Evolutionary conservation across 257 asterid genomes (phyloP).

Genomic region (Forsythia viridissima): DNA sequence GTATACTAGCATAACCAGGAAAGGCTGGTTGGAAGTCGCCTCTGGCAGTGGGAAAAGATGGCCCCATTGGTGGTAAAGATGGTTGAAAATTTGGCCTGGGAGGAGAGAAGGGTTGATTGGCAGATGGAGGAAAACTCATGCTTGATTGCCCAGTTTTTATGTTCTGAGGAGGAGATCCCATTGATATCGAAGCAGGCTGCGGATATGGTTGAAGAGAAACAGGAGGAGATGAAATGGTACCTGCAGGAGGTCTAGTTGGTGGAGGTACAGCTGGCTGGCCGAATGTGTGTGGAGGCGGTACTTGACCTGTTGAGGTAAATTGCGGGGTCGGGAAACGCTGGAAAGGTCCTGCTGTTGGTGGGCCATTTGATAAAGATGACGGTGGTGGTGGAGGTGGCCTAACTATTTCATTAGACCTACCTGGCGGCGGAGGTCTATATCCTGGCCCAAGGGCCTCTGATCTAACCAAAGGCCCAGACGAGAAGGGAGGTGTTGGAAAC

Average conservation of each 20-base stretch:
- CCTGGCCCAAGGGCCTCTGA: slow-evolving; percentile 42
- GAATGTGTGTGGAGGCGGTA: slow-evolving; percentile 41
- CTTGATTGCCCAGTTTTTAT: slow-evolving; percentile 46
- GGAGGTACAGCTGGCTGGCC: slow-evolving; percentile 58
- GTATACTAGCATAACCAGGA: slow-evolving; percentile 67
- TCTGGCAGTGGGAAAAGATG: slow-evolving; percentile 53
- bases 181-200: slow-evolving; percentile 49
- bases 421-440: slow-evolving; percentile 50
- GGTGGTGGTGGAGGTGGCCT: slow-evolving; percentile 50
- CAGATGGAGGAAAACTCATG: slow-evolving; percentile 39
- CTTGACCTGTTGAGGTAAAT: slow-evolving; percentile 42
- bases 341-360: slow-evolving; percentile 55
- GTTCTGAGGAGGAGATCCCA: slow-evolving; percentile 71
- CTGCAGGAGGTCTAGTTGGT: slow-evolving; percentile 49
- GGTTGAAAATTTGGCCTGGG: slow-evolving; percentile 63
- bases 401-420: slow-evolving; percentile 47
- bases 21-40: slow-evolving; percentile 59
- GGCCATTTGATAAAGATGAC: slow-evolving; percentile 56
- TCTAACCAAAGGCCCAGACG: slow-evolving; percentile 51
- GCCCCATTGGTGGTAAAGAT: slow-evolving; percentile 55
- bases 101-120: slow-evolving; percentile 38
- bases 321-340: slow-evolving; percentile 59
- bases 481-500: slow-evolving; percentile 40
- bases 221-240: slow-evolving; percentile 39
- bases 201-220: slow-evolving; percentile 45